These are phyloP conservation scores for Trichoderma orchidacearum DNA, from an alignment of 495 filamentous ascomycete species.

Conservation along the genomic window DNA sequence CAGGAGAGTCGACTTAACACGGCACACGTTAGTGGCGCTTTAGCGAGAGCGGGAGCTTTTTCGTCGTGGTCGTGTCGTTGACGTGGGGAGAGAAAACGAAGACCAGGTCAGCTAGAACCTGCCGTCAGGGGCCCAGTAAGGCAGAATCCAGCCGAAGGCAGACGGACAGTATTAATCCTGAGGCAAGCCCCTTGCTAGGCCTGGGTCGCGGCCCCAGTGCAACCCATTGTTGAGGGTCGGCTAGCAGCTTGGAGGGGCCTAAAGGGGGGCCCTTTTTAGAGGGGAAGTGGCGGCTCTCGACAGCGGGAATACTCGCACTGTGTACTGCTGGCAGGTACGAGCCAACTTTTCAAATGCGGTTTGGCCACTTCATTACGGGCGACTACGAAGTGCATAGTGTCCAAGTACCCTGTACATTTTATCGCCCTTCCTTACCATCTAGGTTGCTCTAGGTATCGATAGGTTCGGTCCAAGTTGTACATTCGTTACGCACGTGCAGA, in stretches of 20 bases:
- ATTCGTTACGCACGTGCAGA: background rate
- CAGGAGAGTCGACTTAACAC: background rate
- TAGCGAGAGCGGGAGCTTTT: background rate
- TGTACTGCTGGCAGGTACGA: no score
- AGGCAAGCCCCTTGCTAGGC: background rate
- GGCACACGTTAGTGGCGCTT: background rate
- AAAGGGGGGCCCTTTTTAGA: no score
- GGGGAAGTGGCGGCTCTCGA: no score
- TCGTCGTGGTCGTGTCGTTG: background rate
- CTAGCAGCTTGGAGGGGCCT: background rate
- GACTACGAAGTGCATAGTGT: no score
- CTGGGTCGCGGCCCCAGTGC: background rate
- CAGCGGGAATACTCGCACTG: background rate
- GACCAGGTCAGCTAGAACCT: background rate
- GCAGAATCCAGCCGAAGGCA: no score
- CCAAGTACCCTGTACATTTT: no score
- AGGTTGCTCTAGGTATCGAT: no score
- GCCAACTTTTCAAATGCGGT: no score
- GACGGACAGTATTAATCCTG: background rate
- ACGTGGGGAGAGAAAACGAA: background rate
- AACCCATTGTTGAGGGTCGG: background rate
- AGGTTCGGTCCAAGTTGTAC: no score
- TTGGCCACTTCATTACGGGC: no score
- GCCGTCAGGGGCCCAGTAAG: background rate
- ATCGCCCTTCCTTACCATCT: no score